These are phyloP conservation scores for Artemisia annua DNA, from an alignment of 129 eudicot genomes.

Conservation along the genomic window DNA sequence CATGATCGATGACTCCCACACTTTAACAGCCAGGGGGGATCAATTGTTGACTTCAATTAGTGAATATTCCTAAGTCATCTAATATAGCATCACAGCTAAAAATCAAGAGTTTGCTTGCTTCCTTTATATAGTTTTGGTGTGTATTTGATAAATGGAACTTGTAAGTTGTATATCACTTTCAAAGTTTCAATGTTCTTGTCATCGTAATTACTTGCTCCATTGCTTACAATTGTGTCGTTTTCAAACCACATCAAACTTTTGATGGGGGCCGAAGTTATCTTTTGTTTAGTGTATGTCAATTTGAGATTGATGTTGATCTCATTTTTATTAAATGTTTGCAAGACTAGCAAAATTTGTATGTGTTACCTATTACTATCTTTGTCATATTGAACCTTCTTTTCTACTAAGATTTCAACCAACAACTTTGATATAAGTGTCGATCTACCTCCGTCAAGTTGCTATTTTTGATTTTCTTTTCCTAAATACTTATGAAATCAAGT, in stretches of 20 bases:
- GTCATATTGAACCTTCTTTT: too few species aligned
- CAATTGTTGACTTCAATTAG: conserved; percentile 27
- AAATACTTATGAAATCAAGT: too few species aligned
- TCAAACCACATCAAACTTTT: conserved; percentile 24
- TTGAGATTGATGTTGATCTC: background rate
- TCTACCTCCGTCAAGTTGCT: too few species aligned
- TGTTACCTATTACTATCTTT: too few species aligned
- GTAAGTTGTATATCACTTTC: conserved; percentile 12
- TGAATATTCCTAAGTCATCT: conserved; percentile 2
- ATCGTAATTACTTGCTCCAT: conserved; percentile 20
- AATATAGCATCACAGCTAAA: conserved; percentile 7
- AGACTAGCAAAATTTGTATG: too few species aligned
- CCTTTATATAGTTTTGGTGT: too few species aligned
- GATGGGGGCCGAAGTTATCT: conserved; percentile 17
- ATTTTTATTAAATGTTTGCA: background rate
- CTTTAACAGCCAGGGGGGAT: conserved; percentile 22
- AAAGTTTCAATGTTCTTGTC: conserved; percentile 10
- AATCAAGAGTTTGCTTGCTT: conserved; percentile 8
- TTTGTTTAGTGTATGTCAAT: background rate
- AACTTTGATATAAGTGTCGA: too few species aligned
- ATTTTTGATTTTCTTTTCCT: too few species aligned
- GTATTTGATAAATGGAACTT: too few species aligned
- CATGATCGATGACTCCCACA: background rate
- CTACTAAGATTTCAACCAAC: too few species aligned
- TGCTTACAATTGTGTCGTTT: conserved; percentile 25